These are phyloP conservation scores for Dictyostelium intermedium DNA, from an alignment of 78 protist species.

Conservation along the genomic window DNA sequence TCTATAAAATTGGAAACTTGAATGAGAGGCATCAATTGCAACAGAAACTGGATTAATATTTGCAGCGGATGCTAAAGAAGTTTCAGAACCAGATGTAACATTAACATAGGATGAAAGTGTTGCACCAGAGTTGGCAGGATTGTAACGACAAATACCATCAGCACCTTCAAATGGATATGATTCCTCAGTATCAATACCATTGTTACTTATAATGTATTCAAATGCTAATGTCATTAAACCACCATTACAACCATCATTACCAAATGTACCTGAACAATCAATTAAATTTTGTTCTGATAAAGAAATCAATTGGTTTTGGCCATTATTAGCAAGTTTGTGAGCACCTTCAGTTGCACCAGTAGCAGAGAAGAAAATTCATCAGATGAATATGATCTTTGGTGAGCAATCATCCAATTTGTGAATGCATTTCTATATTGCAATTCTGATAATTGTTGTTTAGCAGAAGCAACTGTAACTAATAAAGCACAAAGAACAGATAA, in stretches of 20 bases:
- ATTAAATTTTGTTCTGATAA: conserved; percentile 88
- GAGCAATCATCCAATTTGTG: background rate
- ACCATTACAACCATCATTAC: conserved; percentile 87
- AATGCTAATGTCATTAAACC: conserved; percentile 53
- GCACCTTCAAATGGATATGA: conserved; percentile 87
- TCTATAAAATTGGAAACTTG: conserved; percentile 85
- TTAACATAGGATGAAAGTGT: conserved; percentile 49
- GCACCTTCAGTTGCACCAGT: conserved; percentile 69
- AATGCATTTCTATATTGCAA: conserved; percentile 20
- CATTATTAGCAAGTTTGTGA: background rate
- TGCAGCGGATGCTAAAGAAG: background rate
- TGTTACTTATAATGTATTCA: conserved; percentile 66
- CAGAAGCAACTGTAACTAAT: background rate
- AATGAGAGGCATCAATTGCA: conserved; percentile 88
- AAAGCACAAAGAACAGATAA: background rate
- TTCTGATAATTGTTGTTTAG: conserved; percentile 7
- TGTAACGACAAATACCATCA: background rate
- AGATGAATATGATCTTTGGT: background rate
- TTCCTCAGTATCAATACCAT: conserved; percentile 86
- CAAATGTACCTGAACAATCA: conserved; percentile 75
- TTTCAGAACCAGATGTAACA: conserved; percentile 37
- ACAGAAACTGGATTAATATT: conserved; percentile 83
- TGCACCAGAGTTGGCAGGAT: conserved; percentile 19
- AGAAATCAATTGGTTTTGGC: conserved; percentile 11
- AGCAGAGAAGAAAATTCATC: conserved; percentile 29